Evolutionary conservation across 2,329 filamentous ascomycete genomes (phyloP).

Genomic region (Tolypocladium ovalisporum): DNA sequence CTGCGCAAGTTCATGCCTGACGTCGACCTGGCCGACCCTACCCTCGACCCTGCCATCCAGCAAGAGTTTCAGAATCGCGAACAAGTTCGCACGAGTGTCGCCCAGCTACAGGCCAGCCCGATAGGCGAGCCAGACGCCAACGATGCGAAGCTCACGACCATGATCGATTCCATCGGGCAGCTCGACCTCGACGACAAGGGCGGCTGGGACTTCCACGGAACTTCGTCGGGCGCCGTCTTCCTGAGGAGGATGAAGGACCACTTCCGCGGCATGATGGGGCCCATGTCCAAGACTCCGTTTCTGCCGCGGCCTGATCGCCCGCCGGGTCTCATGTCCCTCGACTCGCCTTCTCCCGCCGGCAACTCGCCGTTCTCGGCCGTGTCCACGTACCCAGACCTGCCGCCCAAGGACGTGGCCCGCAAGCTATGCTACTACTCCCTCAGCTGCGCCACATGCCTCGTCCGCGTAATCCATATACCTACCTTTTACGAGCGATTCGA

Average conservation of each 20-base stretch:
- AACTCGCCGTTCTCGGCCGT: slow-evolving; percentile 50
- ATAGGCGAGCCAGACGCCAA: slow-evolving; percentile 30
- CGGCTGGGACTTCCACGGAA: slow-evolving; percentile 90
- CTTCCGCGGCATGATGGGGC: slow-evolving; percentile 65
- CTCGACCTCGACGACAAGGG: slow-evolving; percentile 86
- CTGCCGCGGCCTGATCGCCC: slow-evolving; percentile 39
- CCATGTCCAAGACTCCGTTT: slow-evolving; percentile 49
- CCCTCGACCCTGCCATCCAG: slow-evolving; percentile 65
- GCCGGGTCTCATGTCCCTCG: slow-evolving; percentile 45
- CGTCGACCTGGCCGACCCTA: slow-evolving; percentile 74
- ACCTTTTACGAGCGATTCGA: slow-evolving; percentile 71
- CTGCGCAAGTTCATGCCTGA: slow-evolving; percentile 73
- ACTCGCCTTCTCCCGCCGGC: slow-evolving; percentile 55
- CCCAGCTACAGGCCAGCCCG: slow-evolving; percentile 27
- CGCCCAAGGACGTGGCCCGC: slow-evolving; percentile 46
- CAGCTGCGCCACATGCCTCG: slow-evolving; percentile 44
- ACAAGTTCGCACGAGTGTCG: slow-evolving; percentile 34
- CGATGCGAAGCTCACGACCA: slow-evolving; percentile 74
- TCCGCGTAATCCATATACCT: slow-evolving; percentile 69
- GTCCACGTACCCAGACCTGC: slow-evolving; percentile 54
- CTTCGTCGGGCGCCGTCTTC: slow-evolving; percentile 85
- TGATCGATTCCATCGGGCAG: slow-evolving; percentile 88
- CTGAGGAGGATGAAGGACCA: slow-evolving; percentile 79
- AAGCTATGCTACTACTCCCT: slow-evolving; percentile 44
- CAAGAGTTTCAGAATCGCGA: slow-evolving; percentile 54